A percentile compares a stretch with the other conserved stretches of the same genome.
Conservation (phyloP, 169 alveolate species). For the Plasmodium vinckei region DNA sequence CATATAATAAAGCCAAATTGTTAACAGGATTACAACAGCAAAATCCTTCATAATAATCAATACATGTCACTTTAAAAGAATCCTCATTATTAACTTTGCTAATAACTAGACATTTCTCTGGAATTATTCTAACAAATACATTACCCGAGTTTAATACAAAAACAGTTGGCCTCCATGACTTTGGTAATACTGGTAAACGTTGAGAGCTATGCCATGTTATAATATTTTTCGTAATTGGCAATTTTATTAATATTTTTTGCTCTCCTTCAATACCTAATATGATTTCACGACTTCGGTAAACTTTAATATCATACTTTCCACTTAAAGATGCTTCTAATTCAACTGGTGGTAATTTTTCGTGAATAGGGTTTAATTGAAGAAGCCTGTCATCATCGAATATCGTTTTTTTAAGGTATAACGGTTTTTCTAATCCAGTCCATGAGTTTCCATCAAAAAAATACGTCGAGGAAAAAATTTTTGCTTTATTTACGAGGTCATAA, state of each 20-base stretch:
- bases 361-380: constrained; percentile 14
- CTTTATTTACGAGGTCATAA: constrained; percentile 26
- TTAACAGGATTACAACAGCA: constrained; percentile 80
- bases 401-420: constrained; percentile 61
- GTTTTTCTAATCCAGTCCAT: constrained; percentile 51
- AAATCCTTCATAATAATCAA: constrained; percentile 82
- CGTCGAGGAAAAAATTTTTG: constrained; percentile 37
- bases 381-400: constrained; percentile 50
- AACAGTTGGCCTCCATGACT: constrained; percentile 82
- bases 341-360: constrained; percentile 14
- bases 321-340: constrained; percentile 61
- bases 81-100: constrained; percentile 58
- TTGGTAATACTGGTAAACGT: constrained; percentile 82
- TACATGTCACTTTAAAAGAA: constrained; percentile 75
- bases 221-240: constrained; percentile 76
- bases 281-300: constrained; percentile 20
- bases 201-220: constrained; percentile 77
- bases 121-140: constrained; percentile 77
- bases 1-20: constrained; percentile 80
- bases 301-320: constrained; percentile 72
- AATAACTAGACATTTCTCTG: constrained; percentile 76
- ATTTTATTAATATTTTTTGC: constrained; percentile 76
- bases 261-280: constrained; percentile 82
- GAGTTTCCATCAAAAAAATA: constrained; percentile 64
- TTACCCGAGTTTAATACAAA: constrained; percentile 71